These are phyloP conservation scores for Racocetra persica DNA, from an alignment of 371 early-diverging fungal genomes.

Conservation along the genomic window DNA sequence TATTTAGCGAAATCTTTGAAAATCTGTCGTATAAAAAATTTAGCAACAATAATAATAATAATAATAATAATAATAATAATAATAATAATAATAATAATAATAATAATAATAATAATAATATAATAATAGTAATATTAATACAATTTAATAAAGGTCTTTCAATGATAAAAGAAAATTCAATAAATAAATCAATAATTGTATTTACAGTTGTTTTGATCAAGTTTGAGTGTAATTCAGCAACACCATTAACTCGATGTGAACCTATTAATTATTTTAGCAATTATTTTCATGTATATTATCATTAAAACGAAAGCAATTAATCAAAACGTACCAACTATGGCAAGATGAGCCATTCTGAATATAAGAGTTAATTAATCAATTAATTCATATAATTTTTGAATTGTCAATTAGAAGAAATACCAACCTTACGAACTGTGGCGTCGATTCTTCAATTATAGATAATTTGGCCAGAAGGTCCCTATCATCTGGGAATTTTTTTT, in stretches of 20 bases:
- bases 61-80: conserved; percentile 12
- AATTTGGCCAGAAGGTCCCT: conserved; percentile 85
- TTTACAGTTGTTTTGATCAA: conserved; percentile 73
- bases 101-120: background rate
- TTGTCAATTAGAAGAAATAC: conserved; percentile 48
- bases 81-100: conserved; percentile 1
- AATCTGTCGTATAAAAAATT: conserved; percentile 50
- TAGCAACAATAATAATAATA: background rate
- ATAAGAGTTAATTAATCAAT: background rate
- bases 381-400: background rate
- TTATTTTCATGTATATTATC: background rate
- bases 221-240: conserved; percentile 90
- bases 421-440: conserved; percentile 91
- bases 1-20: conserved; percentile 87
- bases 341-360: conserved; percentile 60
- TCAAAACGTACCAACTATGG: conserved; percentile 57
- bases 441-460: conserved; percentile 89
- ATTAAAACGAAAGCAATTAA: conserved; percentile 7
- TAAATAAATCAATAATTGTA: background rate
- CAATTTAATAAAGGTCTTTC: background rate
- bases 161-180: too few species aligned
- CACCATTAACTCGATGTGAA: conserved; percentile 93
- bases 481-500: conserved; percentile 79
- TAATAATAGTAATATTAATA: conserved; percentile 25
- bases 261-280: conserved; percentile 54